A percentile compares a stretch with the other conserved stretches of the same genome.
Evolutionary conservation across 192 early-diverging fungal genomes (phyloP).

Genomic region (Rhizophagus clarus): DNA sequence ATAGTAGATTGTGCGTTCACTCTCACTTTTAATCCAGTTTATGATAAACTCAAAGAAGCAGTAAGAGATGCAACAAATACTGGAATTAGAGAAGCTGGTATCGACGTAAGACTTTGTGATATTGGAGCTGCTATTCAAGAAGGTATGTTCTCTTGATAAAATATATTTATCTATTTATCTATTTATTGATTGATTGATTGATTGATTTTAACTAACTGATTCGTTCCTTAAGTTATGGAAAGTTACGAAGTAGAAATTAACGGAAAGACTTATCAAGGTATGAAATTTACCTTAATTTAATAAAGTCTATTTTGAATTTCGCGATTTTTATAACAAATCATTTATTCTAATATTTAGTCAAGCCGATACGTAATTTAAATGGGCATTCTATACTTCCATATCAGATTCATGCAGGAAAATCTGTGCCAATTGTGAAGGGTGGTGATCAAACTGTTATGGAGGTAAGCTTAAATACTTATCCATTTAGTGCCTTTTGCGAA

Average conservation of each 20-base stretch:
- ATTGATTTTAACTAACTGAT: too few relatives aligned
- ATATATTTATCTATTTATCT: not conserved
- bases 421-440: slow-evolving; percentile 91
- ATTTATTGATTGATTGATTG: too few relatives aligned
- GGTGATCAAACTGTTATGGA: slow-evolving; percentile 93
- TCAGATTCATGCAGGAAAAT: slow-evolving; percentile 92
- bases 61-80: slow-evolving; percentile 97
- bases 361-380: slow-evolving; percentile 93
- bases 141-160: slow-evolving; percentile 12
- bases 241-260: slow-evolving; percentile 95
- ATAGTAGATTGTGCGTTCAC: slow-evolving; percentile 98
- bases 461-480: slow-evolving; percentile 24
- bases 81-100: slow-evolving; percentile 92
- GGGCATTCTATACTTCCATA: slow-evolving; percentile 94
- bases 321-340: not conserved
- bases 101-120: slow-evolving; percentile 92
- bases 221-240: slow-evolving; percentile 74
- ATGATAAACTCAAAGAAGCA: slow-evolving; percentile 81
- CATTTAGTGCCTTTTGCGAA: not conserved
- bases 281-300: not conserved
- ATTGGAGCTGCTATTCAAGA: slow-evolving; percentile 96
- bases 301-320: not conserved
- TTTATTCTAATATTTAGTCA: slow-evolving; percentile 53
- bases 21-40: slow-evolving; percentile 88
- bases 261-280: slow-evolving; percentile 86